These are phyloP conservation scores for Phialemonium atrogriseum DNA, from an alignment of 2,329 filamentous ascomycete genomes.

Conservation along the genomic window DNA sequence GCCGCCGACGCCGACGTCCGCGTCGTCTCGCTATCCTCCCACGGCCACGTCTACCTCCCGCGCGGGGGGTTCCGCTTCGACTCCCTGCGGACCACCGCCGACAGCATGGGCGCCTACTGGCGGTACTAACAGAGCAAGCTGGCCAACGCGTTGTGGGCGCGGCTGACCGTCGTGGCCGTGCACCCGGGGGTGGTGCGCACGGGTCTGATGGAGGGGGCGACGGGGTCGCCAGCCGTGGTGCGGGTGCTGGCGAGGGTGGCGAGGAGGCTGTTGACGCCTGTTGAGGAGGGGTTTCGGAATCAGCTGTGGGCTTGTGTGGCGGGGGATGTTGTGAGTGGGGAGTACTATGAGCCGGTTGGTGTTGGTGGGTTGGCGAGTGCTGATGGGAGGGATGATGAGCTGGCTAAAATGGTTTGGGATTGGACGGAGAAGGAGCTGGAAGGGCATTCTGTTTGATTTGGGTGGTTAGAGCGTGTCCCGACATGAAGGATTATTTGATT, in stretches of 20 bases:
- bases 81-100: constrained; percentile 3
- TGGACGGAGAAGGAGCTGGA: constrained; percentile 23
- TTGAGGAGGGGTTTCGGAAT: constrained; percentile 26
- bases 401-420: constrained; percentile 19
- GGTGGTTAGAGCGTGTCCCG: neutral
- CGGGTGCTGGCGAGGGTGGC: constrained; percentile 3
- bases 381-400: constrained; percentile 12
- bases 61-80: constrained; percentile 7
- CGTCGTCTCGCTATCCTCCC: constrained; percentile 15
- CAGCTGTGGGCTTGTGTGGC: constrained; percentile 35
- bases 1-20: constrained; percentile 12
- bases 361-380: constrained; percentile 9
- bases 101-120: constrained; percentile 5
- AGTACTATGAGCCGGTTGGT: constrained; percentile 26
- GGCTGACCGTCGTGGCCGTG: constrained; percentile 15
- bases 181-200: constrained; percentile 21
- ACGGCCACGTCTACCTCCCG: constrained; percentile 7
- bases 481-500: too few relatives aligned
- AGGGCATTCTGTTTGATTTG: constrained; percentile 11
- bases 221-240: constrained; percentile 1
- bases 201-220: constrained; percentile 8
- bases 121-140: constrained; percentile 27
- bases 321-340: constrained; percentile 20
- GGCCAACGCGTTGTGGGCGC: constrained; percentile 22
- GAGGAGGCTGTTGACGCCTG: neutral